These are phyloP conservation scores for Diplodia sapinea DNA, from an alignment of 2,329 filamentous ascomycete genomes.

Conservation along the genomic window DNA sequence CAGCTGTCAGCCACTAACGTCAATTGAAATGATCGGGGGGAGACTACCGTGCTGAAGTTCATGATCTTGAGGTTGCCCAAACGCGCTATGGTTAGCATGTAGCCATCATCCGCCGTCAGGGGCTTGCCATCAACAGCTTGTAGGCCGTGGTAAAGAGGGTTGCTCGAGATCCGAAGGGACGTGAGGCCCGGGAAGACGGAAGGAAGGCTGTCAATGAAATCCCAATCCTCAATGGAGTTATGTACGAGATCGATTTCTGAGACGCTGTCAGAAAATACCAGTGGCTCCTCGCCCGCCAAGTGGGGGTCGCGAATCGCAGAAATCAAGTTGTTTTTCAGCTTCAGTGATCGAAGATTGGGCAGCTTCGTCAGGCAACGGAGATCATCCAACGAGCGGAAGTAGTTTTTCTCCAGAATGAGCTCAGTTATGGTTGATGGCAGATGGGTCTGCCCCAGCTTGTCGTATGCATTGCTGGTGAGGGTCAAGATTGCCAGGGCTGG, in stretches of 20 bases:
- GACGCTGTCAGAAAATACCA: conserved; percentile 37
- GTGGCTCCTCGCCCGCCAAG: conserved; percentile 31
- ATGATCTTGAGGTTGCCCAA: conserved; percentile 70
- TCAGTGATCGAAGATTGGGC: conserved; percentile 55
- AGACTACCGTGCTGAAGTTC: conserved; percentile 65
- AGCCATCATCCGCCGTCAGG: conserved; percentile 74
- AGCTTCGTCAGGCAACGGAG: conserved; percentile 66
- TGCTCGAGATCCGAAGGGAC: conserved; percentile 80
- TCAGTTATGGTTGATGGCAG: conserved; percentile 63
- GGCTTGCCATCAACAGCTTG: conserved; percentile 46
- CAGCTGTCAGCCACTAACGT: conserved; percentile 3
- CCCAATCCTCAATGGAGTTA: conserved; percentile 64
- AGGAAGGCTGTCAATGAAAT: conserved; percentile 73
- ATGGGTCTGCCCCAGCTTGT: conserved; percentile 40
- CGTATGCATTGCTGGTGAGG: conserved; percentile 47
- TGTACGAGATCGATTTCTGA: conserved; percentile 53
- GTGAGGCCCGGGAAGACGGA: conserved; percentile 73
- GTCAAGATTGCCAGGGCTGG: conserved; percentile 60
- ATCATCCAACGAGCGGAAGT: conserved; percentile 65
- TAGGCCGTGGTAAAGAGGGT: conserved; percentile 77
- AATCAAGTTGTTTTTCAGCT: conserved; percentile 79
- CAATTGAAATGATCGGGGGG: background rate
- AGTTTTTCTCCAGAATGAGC: conserved; percentile 75
- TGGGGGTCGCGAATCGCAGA: conserved; percentile 44
- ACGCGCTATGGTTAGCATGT: conserved; percentile 85